phyloP scores from a whole-genome alignment of 768 basidiomycete genomes.

The Kwoniella botswanensis region DNA sequence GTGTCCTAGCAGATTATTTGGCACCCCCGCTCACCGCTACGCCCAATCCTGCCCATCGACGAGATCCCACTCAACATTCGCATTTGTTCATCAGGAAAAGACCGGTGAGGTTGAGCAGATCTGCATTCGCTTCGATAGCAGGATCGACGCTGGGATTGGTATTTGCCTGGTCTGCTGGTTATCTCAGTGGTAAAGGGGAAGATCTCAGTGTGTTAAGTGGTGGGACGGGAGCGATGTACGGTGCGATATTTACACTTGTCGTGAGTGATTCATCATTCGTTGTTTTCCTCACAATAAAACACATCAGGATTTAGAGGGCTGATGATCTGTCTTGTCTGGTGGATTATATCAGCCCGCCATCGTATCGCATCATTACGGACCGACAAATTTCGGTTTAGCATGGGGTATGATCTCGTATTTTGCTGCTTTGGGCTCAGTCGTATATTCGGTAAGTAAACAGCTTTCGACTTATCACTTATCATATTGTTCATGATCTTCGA shows the following conservation, averaged over 20 bases:
- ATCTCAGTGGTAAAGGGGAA: slow-evolving; percentile 38
- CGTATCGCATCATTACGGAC: slow-evolving; percentile 56
- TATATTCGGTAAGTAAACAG: slow-evolving; percentile 49
- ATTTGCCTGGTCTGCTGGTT: slow-evolving; percentile 44
- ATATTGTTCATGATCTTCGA: not conserved
- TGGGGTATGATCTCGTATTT: slow-evolving; percentile 59
- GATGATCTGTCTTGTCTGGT: not conserved
- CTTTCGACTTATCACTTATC: not conserved
- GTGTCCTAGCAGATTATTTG: slow-evolving; percentile 52
- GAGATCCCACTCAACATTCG: slow-evolving; percentile 29
- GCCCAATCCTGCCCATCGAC: slow-evolving; percentile 25
- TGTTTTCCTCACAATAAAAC: not conserved
- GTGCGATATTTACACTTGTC: slow-evolving; percentile 54
- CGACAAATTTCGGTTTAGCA: slow-evolving; percentile 56
- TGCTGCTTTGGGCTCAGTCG: slow-evolving; percentile 52
- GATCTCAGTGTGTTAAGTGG: slow-evolving; percentile 53
- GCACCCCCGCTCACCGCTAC: slow-evolving; percentile 40
- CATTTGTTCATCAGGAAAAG: slow-evolving; percentile 42
- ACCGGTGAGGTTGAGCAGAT: slow-evolving; percentile 35
- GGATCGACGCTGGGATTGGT: slow-evolving; percentile 41
- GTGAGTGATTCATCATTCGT: slow-evolving; percentile 33
- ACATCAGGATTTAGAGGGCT: not conserved
- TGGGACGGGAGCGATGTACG: slow-evolving; percentile 54
- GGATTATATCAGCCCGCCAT: slow-evolving; percentile 43
- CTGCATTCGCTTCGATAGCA: slow-evolving; percentile 48